Base-by-base conservation (phyloP, 495 filamentous ascomycete species). In the Xylaria flabelliformis region DNA sequence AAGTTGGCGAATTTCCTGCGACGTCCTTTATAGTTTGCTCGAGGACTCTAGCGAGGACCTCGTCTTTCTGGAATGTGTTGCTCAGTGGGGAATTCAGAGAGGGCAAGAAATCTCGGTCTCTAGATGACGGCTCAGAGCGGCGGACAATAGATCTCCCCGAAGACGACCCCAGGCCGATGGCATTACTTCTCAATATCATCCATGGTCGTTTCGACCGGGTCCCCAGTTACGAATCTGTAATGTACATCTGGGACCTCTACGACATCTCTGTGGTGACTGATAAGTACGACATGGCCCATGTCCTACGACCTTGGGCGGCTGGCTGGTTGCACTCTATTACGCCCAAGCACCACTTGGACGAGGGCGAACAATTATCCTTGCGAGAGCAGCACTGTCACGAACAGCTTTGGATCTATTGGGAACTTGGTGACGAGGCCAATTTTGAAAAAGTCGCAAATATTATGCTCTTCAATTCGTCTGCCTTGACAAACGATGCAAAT, bases 61-160 rank as follows among this genome's bases (percentile, higher is more conserved):
- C 80, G 2, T 70, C 72, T 9, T 75, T 79, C 50, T 81, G 76
- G 75, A 75, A 78, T 51, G 67, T 51, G 66, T 72, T 80, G 74
- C 67, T 81, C 0, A 78, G 76, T 34, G 77, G 78, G 5, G 61
- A 44, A 0, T 81, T 79, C 58, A 50, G 44, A 9, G 78, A 81
- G 24, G 24, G 59, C 34, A 63, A 63, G 36, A 8, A 10, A 2
- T 10, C 3, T 13, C 4, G 9, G 26, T 21, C 36, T 13, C 21
- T 44, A n/a, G 58, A 63, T 17, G 64, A 19, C 1, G 63, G 72
- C 10, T 46, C 17, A 29, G 26, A 29, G 44, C 13, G 15, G 44
- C 15, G 44, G 44, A 0, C 17, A 15, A 6, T 48, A 48, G 4
- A n/a, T 19, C 44, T 48, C 3, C 44, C 44, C 4, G 44, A 48